These are phyloP conservation scores for Astragalus membranaceus DNA, from an alignment of 306 rosid species.

Conservation along the genomic window DNA sequence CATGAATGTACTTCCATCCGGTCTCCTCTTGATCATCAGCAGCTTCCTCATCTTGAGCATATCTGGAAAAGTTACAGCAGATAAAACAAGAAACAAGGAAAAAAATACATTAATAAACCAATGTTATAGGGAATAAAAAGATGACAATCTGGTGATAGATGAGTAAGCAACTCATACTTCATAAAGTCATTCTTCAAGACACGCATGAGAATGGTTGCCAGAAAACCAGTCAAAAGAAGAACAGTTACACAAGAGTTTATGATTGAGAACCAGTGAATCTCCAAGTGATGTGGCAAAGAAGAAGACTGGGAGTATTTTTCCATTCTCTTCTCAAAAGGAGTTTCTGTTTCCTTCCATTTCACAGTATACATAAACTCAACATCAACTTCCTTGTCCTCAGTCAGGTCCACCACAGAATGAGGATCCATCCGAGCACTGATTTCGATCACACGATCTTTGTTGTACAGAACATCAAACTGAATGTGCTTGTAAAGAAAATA, in stretches of 20 bases:
- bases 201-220: conserved; percentile 96
- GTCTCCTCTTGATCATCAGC: conserved; percentile 99
- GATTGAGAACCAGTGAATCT: conserved; percentile 97
- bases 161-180: conserved; percentile 56
- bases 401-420: conserved; percentile 76
- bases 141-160: conserved; percentile 3
- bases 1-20: conserved; percentile 97
- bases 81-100: conserved; percentile 2
- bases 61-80: conserved; percentile 34
- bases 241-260: conserved; percentile 97
- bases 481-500: conserved; percentile 88
- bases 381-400: conserved; percentile 81
- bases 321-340: conserved; percentile 88
- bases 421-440: conserved; percentile 83
- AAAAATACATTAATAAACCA: not conserved
- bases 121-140: not conserved
- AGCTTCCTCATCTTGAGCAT: conserved; percentile 97
- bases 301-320: conserved; percentile 95
- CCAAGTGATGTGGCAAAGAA: conserved; percentile 90
- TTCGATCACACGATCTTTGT: conserved; percentile 85
- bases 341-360: conserved; percentile 77
- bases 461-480: conserved; percentile 70
- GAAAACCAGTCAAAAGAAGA: conserved; percentile 93
- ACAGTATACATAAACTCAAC: conserved; percentile 79
- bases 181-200: conserved; percentile 95